Evolutionary conservation across 2,329 filamentous ascomycete genomes (phyloP).

Genomic region (Emericellopsis atlantica): DNA sequence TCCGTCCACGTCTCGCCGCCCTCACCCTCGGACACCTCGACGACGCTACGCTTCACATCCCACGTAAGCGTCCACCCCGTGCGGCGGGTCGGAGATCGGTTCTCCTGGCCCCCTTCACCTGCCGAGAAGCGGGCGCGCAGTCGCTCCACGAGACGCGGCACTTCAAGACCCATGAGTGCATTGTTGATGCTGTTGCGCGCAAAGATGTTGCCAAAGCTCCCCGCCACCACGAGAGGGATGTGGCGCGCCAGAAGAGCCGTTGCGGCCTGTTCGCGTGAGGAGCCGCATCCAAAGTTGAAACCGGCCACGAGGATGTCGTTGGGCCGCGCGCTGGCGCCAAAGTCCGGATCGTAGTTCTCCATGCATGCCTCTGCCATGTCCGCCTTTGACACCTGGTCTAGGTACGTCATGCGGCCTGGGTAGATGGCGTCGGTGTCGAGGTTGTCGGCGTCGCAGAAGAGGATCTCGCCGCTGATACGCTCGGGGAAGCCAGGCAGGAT

Average conservation of each 20-base stretch:
- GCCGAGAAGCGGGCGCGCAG: conserved; percentile 46
- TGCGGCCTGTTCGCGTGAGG: conserved; percentile 58
- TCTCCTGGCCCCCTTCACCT: conserved; percentile 16
- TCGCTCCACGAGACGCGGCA: conserved; percentile 51
- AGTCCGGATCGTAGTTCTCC: conserved; percentile 79
- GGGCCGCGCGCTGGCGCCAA: conserved; percentile 47
- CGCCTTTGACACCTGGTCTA: conserved; percentile 64
- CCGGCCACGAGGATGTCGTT: conserved; percentile 77
- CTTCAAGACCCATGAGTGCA: conserved; percentile 58
- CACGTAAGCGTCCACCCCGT: conserved; percentile 77
- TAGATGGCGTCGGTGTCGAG: conserved; percentile 92
- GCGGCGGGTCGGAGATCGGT: conserved; percentile 50
- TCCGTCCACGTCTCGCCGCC: conserved; percentile 60
- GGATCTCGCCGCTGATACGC: conserved; percentile 70
- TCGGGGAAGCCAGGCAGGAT: conserved; percentile 81
- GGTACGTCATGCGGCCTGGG: conserved; percentile 83
- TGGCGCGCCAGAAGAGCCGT: conserved; percentile 73
- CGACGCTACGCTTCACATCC: conserved; percentile 63
- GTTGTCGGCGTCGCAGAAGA: conserved; percentile 73
- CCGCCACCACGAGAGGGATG: conserved; percentile 69
- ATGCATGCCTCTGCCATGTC: conserved; percentile 86
- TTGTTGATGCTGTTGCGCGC: conserved; percentile 68
- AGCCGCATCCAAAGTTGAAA: conserved; percentile 82
- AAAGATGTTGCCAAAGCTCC: conserved; percentile 79
- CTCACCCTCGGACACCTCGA: conserved; percentile 58